phyloP scores from a whole-genome alignment of 805 yeast genomes.

The Schwanniomyces yamadae region DNA sequence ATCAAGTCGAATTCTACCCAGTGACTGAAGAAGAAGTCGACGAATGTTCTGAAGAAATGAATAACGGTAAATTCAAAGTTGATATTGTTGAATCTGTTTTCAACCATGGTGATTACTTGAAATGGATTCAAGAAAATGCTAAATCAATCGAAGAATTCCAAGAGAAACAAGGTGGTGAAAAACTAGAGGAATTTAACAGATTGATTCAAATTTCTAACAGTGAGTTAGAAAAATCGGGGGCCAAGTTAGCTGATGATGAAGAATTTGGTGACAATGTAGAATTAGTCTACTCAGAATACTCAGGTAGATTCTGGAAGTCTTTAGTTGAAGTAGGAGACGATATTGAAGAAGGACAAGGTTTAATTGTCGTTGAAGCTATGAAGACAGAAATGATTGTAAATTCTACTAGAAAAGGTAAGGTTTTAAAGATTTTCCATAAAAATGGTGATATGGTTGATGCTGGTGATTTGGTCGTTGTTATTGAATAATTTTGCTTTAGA shows the following conservation, averaged over 20 bases:
- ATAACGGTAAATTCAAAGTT: conserved; percentile 77
- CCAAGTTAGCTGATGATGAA: conserved; percentile 46
- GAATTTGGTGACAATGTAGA: conserved; percentile 76
- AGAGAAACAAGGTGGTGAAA: conserved; percentile 71
- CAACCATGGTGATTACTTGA: conserved; percentile 73
- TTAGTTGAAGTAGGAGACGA: conserved; percentile 74
- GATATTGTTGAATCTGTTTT: conserved; percentile 76
- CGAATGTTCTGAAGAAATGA: conserved; percentile 62
- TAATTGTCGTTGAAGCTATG: conserved; percentile 95
- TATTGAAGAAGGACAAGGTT: conserved; percentile 72
- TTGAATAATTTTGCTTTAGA: conserved; percentile 36
- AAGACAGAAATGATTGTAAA: conserved; percentile 93
- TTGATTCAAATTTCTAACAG: conserved; percentile 79
- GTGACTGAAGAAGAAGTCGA: conserved; percentile 85
- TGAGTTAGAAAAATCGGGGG: conserved; percentile 59
- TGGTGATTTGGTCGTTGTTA: conserved; percentile 90
- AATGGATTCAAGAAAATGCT: conserved; percentile 74
- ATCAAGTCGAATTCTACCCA: conserved; percentile 92
- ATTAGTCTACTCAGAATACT: conserved; percentile 86
- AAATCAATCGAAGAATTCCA: conserved; percentile 71
- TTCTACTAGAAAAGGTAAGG: conserved; percentile 71
- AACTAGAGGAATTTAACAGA: conserved; percentile 79
- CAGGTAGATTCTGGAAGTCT: conserved; percentile 98
- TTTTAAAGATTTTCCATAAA: conserved; percentile 66
- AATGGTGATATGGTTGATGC: conserved; percentile 97